phyloP scores from a whole-genome alignment of 257 asterid genomes.

The Lycium ferocissimum region DNA sequence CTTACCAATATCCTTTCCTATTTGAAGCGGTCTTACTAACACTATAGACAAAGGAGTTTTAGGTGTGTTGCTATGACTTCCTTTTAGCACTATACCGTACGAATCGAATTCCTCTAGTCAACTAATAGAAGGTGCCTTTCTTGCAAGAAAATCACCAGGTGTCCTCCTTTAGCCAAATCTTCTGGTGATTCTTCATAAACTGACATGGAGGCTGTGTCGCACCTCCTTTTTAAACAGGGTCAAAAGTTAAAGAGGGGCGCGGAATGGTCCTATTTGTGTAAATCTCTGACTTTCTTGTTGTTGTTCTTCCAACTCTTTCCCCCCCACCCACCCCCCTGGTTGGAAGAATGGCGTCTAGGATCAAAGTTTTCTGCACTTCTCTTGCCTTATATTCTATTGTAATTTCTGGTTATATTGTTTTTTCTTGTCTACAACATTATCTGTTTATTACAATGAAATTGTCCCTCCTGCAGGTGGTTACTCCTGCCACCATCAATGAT shows the following conservation, averaged over 20 bases:
- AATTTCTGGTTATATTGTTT: background rate
- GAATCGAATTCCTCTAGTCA: background rate
- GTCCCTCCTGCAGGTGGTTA: slow-evolving; percentile 16
- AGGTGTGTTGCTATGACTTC: background rate
- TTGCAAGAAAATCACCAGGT: background rate
- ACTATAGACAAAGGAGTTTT: background rate
- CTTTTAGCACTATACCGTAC: background rate
- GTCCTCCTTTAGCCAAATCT: background rate
- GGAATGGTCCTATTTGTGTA: background rate
- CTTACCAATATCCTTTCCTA: background rate
- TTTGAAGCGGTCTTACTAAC: background rate
- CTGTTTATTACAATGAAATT: background rate
- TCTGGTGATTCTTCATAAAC: background rate
- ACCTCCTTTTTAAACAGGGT: background rate
- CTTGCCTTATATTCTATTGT: background rate
- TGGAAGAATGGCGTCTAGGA: background rate
- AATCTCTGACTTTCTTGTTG: background rate
- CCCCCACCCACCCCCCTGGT: no score
- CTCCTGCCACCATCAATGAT: background rate
- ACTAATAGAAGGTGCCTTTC: background rate
- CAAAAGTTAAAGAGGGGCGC: background rate
- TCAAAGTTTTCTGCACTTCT: background rate
- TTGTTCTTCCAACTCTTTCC: background rate
- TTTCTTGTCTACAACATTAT: background rate
- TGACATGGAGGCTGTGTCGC: background rate